Percentiles rank a stretch among this genome's conserved stretches.
Evolutionary conservation across 1,284 basidiomycete genomes (phyloP).

Genomic region (Ceratobasidium theobromae): DNA sequence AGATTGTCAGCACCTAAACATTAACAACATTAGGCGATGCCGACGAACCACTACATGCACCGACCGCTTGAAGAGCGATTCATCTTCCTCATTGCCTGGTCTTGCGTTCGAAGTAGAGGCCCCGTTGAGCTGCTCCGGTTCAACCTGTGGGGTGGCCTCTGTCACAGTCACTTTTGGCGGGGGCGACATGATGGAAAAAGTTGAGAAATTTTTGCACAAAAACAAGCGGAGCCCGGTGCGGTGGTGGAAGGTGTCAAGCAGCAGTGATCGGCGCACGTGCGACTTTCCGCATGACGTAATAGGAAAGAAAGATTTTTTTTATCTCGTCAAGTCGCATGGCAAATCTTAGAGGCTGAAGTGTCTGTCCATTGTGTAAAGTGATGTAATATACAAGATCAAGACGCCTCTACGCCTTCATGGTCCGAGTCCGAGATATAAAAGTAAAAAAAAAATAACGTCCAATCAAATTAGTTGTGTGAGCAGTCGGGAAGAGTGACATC

Average conservation of each 20-base stretch:
- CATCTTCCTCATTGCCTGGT: slow-evolving; percentile 18
- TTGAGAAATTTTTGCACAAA: not conserved
- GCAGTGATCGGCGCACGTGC: slow-evolving; percentile 25
- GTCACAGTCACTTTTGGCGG: slow-evolving; percentile 24
- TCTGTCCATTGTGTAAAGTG: not conserved
- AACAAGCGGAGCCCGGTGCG: not conserved
- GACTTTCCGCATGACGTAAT: slow-evolving; percentile 4
- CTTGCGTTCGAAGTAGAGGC: not conserved
- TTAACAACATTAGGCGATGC: not conserved
- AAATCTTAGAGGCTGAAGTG: not conserved
- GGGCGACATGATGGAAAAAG: not conserved
- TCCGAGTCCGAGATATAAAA: not conserved
- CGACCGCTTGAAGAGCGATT: slow-evolving; percentile 27
- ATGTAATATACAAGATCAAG: not conserved
- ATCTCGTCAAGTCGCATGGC: not conserved
- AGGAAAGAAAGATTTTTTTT: slow-evolving; percentile 4
- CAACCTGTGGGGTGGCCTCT: slow-evolving; percentile 13
- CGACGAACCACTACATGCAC: slow-evolving; percentile 24
- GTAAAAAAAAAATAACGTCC: not conserved
- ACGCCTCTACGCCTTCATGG: not conserved
- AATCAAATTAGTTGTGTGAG: slow-evolving; percentile 36
- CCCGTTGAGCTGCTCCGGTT: slow-evolving; percentile 21
- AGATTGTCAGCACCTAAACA: slow-evolving; percentile 48
- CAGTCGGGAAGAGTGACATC: slow-evolving; percentile 50
- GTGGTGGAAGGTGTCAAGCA: not conserved